Conservation (phyloP, 202 grass and related monocot genomes). For the Panicum virgatum region DNA sequence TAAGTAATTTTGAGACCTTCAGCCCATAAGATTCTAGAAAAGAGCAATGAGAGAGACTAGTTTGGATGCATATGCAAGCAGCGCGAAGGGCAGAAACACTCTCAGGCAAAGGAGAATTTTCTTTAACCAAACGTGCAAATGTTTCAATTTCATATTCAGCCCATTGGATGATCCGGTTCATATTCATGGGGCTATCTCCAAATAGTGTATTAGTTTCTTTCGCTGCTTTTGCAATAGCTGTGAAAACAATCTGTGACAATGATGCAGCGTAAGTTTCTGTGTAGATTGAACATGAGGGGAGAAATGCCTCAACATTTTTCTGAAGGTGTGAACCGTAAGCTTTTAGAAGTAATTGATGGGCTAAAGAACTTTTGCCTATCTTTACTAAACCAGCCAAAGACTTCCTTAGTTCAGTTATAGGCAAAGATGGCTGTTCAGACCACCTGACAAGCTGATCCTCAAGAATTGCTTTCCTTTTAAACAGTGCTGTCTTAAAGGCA, state of each 20-base stretch:
- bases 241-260: conserved; percentile 87
- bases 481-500: conserved; percentile 57
- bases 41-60: conserved; percentile 77
- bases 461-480: conserved; percentile 73
- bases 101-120: conserved; percentile 79
- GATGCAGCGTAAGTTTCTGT: conserved; percentile 81
- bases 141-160: conserved; percentile 83
- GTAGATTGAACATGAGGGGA: conserved; percentile 79
- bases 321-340: conserved; percentile 65
- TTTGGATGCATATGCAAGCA: conserved; percentile 80
- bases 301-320: conserved; percentile 77
- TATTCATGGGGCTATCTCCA: conserved; percentile 65
- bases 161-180: conserved; percentile 81
- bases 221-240: conserved; percentile 68
- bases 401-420: conserved; percentile 70
- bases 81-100: conserved; percentile 78
- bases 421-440: conserved; percentile 72
- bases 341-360: conserved; percentile 85
- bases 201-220: conserved; percentile 77
- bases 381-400: conserved; percentile 71
- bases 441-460: conserved; percentile 75
- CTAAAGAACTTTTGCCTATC: conserved; percentile 77
- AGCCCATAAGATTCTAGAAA: conserved; percentile 70
- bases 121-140: conserved; percentile 84
- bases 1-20: conserved; percentile 93